Conservation (phyloP, 2,329 filamentous ascomycete species). For the Fusarium xyrophilum region DNA sequence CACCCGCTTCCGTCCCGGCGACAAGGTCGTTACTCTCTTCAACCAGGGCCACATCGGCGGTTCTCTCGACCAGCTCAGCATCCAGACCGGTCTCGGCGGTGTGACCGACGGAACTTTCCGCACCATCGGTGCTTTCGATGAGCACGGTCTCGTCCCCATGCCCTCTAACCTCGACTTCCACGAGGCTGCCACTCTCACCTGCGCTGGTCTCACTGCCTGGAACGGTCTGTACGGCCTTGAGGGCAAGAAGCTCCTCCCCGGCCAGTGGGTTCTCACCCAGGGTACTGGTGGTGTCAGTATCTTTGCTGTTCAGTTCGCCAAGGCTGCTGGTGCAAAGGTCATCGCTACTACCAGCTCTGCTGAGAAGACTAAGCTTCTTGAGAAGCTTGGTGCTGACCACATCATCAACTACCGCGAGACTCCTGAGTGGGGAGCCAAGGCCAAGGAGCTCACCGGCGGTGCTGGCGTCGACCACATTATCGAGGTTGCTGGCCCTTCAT, state of each 20-base stretch:
- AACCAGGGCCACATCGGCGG: conserved; percentile 61
- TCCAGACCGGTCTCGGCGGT: conserved; percentile 69
- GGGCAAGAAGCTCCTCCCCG: conserved; percentile 56
- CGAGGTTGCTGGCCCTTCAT: conserved; percentile 56
- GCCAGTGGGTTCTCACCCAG: conserved; percentile 68
- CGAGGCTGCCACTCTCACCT: conserved; percentile 65
- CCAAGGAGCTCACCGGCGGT: conserved; percentile 52
- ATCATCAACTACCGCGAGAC: conserved; percentile 59
- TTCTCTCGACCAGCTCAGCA: conserved; percentile 44
- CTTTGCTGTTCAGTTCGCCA: conserved; percentile 67
- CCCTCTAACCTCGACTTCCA: conserved; percentile 61
- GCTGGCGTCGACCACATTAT: conserved; percentile 56
- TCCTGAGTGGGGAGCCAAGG: conserved; percentile 54
- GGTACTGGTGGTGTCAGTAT: conserved; percentile 75
- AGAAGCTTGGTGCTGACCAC: conserved; percentile 57
- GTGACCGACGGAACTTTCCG: conserved; percentile 71
- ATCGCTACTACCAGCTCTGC: conserved; percentile 57
- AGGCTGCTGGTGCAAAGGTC: conserved; percentile 56
- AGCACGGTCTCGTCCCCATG: conserved; percentile 69
- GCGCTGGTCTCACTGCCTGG: conserved; percentile 70
- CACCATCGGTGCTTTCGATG: conserved; percentile 70
- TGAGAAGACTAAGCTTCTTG: conserved; percentile 53
- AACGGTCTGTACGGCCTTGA: conserved; percentile 67
- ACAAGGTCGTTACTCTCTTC: conserved; percentile 67
- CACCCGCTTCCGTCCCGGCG: conserved; percentile 57